Base-by-base conservation (phyloP, 2,329 filamentous ascomycete species). In the Sphaerulina musiva region DNA sequence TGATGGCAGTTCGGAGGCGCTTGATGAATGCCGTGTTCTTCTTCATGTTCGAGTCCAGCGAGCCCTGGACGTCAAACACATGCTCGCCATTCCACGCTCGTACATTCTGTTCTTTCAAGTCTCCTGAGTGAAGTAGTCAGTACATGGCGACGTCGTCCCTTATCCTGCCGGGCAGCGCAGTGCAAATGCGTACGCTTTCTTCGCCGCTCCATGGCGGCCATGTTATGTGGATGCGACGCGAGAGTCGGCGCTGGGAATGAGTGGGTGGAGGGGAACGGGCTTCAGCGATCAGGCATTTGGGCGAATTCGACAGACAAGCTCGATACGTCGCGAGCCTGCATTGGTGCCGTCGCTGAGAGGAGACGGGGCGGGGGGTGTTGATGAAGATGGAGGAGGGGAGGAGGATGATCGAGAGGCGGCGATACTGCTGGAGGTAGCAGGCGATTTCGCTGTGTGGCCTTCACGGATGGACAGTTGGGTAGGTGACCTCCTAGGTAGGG, bases 1-100 rank as follows among this genome's bases (percentile, higher is more conserved):
- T 91, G 59, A 97, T 85, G 56, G 89, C 88, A 55, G 92, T 96
- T 64, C 92, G 88, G 53, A 97, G 79, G 67, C 92, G 89, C 74
- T 95, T 96, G 69, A 97, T 97, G 72, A 97, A 96, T 62, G 91
- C 90, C 3, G 92, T 97, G 67, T 97, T 97, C 78, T 96, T 97
- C 76, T 95, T 96, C 71, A 97, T 79, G 48, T 91, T 93, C 49
- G 92, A 95, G 72, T 97, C 92, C 67, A 97, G 85, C 31, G 87
- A 86, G 68, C 81, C 80, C 71, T 82, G 84, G 63, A 93, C 84
- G 51, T 82, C 74, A 67, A 95, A 89, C 59, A 95, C 75, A 76
- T 88, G 84, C 66, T 95, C 89, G 67, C 89, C 91, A 69, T 86
- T 80, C 93, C 93, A 98, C 59, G 86, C 88, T 74, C 83, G 82